Conservation (phyloP, 257 asterid species). For the Solanum appendiculatum region DNA sequence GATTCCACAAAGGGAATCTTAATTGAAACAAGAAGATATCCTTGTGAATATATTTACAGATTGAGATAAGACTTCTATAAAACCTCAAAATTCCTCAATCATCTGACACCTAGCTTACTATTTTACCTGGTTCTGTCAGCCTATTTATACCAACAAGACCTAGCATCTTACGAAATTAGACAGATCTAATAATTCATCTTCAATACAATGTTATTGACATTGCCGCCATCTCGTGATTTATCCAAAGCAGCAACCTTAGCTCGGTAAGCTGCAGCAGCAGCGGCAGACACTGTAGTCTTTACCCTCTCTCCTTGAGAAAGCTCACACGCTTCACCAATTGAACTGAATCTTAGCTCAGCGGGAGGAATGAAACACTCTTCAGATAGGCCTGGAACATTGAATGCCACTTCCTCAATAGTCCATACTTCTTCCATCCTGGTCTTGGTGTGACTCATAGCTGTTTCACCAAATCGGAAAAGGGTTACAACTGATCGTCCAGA, state of each 20-base stretch:
- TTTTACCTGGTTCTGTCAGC: slow-evolving; percentile 20
- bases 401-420: slow-evolving; percentile 65
- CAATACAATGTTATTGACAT: slow-evolving; percentile 24
- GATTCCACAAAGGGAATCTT: neutral
- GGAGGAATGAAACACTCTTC: slow-evolving; percentile 71
- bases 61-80: slow-evolving; percentile 16
- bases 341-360: slow-evolving; percentile 43
- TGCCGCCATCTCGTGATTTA: slow-evolving; percentile 13
- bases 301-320: slow-evolving; percentile 40
- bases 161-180: neutral
- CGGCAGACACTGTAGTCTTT: slow-evolving; percentile 24
- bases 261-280: slow-evolving; percentile 38
- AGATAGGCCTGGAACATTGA: slow-evolving; percentile 57
- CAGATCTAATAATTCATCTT: slow-evolving; percentile 25
- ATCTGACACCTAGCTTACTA: slow-evolving; percentile 17
- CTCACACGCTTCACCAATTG: slow-evolving; percentile 43
- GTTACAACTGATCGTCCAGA: slow-evolving; percentile 63
- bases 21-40: slow-evolving; percentile 10
- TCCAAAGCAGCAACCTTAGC: slow-evolving; percentile 42
- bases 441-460: slow-evolving; percentile 71
- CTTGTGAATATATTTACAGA: slow-evolving; percentile 44
- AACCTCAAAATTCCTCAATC: slow-evolving; percentile 20
- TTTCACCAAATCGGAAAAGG: slow-evolving; percentile 67
- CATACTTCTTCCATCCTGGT: slow-evolving; percentile 75
- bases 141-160: slow-evolving; percentile 24